Evolutionary conservation across 345 rosid species (phyloP).

Genomic region (Arabidopsis arenosa): DNA sequence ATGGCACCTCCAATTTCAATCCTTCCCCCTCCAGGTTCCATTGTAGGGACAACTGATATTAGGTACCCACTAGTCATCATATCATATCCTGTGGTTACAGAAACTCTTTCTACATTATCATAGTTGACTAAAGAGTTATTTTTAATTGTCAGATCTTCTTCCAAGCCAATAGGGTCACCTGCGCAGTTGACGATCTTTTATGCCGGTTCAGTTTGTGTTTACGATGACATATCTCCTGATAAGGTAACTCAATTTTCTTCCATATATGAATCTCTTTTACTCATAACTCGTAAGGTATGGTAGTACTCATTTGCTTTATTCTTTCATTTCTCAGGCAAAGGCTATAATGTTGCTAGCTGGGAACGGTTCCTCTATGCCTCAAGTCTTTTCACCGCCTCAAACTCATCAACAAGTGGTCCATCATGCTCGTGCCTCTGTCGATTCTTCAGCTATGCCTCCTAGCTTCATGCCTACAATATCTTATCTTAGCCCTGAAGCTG

Average conservation of each 20-base stretch:
- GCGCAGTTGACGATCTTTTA: slow-evolving; percentile 78
- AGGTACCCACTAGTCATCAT: slow-evolving; percentile 51
- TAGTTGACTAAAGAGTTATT: slow-evolving; percentile 25
- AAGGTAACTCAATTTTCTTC: slow-evolving; percentile 53
- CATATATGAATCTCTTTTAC: not conserved
- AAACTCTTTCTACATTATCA: slow-evolving; percentile 6
- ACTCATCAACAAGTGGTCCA: slow-evolving; percentile 45
- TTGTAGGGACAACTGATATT: slow-evolving; percentile 66
- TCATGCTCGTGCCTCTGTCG: slow-evolving; percentile 49
- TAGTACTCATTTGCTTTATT: slow-evolving; percentile 30
- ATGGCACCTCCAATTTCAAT: slow-evolving; percentile 56
- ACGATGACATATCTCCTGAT: slow-evolving; percentile 68
- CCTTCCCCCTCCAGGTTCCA: slow-evolving; percentile 54
- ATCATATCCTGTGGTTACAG: not conserved
- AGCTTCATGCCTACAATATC: slow-evolving; percentile 57
- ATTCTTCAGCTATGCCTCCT: slow-evolving; percentile 48
- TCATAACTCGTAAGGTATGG: not conserved
- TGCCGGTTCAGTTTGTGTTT: slow-evolving; percentile 72
- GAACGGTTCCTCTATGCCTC: slow-evolving; percentile 56
- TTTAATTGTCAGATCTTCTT: slow-evolving; percentile 50
- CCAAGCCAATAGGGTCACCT: slow-evolving; percentile 55
- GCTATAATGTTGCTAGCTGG: slow-evolving; percentile 84
- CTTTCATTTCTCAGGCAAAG: slow-evolving; percentile 62
- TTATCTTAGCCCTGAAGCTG: slow-evolving; percentile 50
- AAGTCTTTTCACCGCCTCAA: slow-evolving; percentile 44